Conservation (phyloP, 768 basidiomycete genomes). For the Suillus plorans region DNA sequence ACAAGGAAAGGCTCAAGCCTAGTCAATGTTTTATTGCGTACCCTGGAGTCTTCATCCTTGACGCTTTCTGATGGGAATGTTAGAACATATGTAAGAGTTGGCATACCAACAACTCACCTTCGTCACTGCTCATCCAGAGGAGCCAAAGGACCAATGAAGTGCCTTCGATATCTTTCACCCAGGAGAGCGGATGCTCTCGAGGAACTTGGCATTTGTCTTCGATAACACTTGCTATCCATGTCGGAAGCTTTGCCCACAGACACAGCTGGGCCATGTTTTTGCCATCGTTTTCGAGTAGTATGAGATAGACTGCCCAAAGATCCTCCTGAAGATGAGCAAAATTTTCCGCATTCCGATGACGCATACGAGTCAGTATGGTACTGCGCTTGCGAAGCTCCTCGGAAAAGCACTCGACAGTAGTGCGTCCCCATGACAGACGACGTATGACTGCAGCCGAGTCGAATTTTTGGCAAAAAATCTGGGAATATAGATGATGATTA, state of each 20-base stretch:
- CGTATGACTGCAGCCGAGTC: conserved; percentile 40
- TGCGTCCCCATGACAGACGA: conserved; percentile 38
- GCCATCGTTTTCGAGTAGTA: conserved; percentile 54
- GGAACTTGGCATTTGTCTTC: conserved; percentile 15
- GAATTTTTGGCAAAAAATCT: conserved; percentile 46
- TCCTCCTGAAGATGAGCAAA: conserved; percentile 33
- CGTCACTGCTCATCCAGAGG: conserved; percentile 44
- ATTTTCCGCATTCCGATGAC: conserved; percentile 19
- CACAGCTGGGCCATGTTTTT: conserved; percentile 44
- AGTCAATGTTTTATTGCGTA: conserved; percentile 27
- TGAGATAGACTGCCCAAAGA: conserved; percentile 54
- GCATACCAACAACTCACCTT: conserved; percentile 29
- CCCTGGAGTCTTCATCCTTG: conserved; percentile 25
- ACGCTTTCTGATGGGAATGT: conserved; percentile 32
- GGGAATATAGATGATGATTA: conserved; percentile 41
- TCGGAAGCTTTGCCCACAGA: conserved; percentile 39
- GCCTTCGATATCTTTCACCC: conserved; percentile 29
- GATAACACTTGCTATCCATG: conserved; percentile 23
- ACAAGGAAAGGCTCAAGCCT: conserved; percentile 41
- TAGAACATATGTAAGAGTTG: conserved; percentile 9
- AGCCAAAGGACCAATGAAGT: conserved; percentile 45
- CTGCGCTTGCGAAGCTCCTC: conserved; percentile 46
- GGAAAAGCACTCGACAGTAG: conserved; percentile 37
- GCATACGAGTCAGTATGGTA: conserved; percentile 41
- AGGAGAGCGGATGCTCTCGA: conserved; percentile 18